Conservation (phyloP, 768 basidiomycete genomes). For the Amanita molliuscula region DNA sequence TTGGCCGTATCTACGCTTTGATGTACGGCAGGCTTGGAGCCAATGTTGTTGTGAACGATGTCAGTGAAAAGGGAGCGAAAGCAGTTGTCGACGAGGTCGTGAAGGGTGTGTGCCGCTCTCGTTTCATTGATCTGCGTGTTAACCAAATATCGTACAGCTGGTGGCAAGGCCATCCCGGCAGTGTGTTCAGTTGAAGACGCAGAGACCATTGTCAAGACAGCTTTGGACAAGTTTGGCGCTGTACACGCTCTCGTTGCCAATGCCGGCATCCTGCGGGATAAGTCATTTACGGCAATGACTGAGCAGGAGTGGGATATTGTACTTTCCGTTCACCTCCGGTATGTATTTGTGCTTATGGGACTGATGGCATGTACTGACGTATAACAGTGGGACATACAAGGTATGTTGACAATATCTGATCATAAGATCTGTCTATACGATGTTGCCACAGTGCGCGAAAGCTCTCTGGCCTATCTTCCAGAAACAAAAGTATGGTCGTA, state of each 20-base stretch:
- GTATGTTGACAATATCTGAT: slow-evolving; percentile 21
- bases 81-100: slow-evolving; percentile 82
- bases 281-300: slow-evolving; percentile 82
- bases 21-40: slow-evolving; percentile 93
- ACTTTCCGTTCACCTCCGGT: slow-evolving; percentile 75
- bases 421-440: background rate
- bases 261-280: slow-evolving; percentile 90
- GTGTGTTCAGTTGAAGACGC: slow-evolving; percentile 89
- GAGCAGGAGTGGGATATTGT: slow-evolving; percentile 94
- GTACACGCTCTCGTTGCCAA: slow-evolving; percentile 88
- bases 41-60: slow-evolving; percentile 94
- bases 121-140: background rate
- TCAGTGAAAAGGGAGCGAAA: slow-evolving; percentile 76
- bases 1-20: slow-evolving; percentile 85
- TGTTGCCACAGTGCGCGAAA: slow-evolving; percentile 60
- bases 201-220: slow-evolving; percentile 78
- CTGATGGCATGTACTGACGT: slow-evolving; percentile 4
- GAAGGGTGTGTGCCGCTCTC: slow-evolving; percentile 37
- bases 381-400: slow-evolving; percentile 73
- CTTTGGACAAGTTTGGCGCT: slow-evolving; percentile 77
- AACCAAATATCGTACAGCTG: slow-evolving; percentile 36
- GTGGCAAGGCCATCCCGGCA: slow-evolving; percentile 79
- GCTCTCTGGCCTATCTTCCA: slow-evolving; percentile 97
- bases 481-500: slow-evolving; percentile 92
- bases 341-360: slow-evolving; percentile 7